phyloP scores from a whole-genome alignment of 768 basidiomycete species.

The Vararia minispora region DNA sequence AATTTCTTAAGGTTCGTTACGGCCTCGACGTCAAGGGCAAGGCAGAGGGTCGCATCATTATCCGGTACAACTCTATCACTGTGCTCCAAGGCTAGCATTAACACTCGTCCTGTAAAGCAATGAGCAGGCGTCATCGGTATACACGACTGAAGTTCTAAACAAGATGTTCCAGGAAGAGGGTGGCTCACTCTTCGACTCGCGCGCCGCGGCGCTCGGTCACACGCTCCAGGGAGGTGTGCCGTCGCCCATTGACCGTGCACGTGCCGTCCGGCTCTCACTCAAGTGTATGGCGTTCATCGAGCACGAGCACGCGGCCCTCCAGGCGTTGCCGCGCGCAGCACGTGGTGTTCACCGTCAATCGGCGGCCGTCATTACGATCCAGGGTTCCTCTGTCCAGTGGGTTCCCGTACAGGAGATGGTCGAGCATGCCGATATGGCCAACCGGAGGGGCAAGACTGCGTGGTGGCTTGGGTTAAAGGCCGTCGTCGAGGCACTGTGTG shows the following conservation, averaged over 20 bases:
- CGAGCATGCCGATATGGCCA: constrained; percentile 81
- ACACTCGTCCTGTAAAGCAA: constrained; percentile 36
- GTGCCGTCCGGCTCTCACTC: constrained; percentile 80
- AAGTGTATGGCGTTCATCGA: constrained; percentile 96
- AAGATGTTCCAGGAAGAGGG: constrained; percentile 96
- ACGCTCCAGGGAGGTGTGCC: constrained; percentile 95
- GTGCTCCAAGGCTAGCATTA: background rate
- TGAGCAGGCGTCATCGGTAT: constrained; percentile 79
- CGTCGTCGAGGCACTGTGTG: constrained; percentile 66
- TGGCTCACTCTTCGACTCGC: constrained; percentile 82
- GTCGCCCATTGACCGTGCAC: constrained; percentile 87
- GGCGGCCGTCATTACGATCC: constrained; percentile 88
- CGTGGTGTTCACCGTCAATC: constrained; percentile 49
- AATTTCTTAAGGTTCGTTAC: constrained; percentile 81
- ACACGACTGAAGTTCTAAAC: constrained; percentile 84
- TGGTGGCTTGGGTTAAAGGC: constrained; percentile 73
- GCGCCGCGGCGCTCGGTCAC: constrained; percentile 93
- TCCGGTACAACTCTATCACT: constrained; percentile 46
- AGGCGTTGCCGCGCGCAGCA: constrained; percentile 36
- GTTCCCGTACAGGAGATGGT: constrained; percentile 80
- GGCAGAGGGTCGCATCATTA: constrained; percentile 87
- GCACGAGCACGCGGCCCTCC: constrained; percentile 52
- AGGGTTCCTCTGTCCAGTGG: constrained; percentile 71
- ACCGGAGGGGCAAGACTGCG: constrained; percentile 62
- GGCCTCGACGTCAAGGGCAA: constrained; percentile 78